These are phyloP conservation scores for Cnidoscolus chayamansa DNA, from an alignment of 441 rosid species.

Conservation along the genomic window DNA sequence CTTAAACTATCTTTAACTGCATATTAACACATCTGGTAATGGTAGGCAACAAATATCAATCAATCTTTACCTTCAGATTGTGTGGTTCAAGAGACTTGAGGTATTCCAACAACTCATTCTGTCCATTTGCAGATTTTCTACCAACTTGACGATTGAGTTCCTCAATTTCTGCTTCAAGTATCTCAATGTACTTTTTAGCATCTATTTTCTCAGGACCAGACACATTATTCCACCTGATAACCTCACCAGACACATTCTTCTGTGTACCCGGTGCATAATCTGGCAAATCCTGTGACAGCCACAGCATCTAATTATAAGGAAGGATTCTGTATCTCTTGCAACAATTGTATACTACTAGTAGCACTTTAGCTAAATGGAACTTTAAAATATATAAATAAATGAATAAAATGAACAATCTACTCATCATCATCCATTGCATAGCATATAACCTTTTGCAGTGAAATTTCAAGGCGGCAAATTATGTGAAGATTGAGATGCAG, in stretches of 20 bases:
- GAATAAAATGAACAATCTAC: background rate
- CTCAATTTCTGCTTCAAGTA: constrained; percentile 93
- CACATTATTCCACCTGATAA: constrained; percentile 80
- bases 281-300: constrained; percentile 45
- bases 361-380: background rate
- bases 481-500: no score
- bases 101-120: constrained; percentile 80
- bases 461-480: no score
- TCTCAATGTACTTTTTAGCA: constrained; percentile 84
- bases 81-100: constrained; percentile 93
- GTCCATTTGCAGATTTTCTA: constrained; percentile 57
- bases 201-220: constrained; percentile 90
- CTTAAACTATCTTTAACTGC: background rate
- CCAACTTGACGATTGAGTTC: constrained; percentile 79
- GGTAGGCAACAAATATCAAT: background rate
- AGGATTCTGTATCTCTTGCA: background rate
- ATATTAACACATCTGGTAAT: background rate
- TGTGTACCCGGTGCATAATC: constrained; percentile 92
- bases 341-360: background rate
- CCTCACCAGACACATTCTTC: constrained; percentile 92
- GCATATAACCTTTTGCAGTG: no score
- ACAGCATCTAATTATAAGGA: constrained; percentile 12
- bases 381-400: background rate
- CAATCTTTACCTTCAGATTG: constrained; percentile 66
- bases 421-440: no score